Percentiles rank a stretch among this genome's conserved stretches.
These are phyloP conservation scores for Moesziomyces sp. DNA, from an alignment of 1,284 basidiomycete genomes.

Conservation along the genomic window DNA sequence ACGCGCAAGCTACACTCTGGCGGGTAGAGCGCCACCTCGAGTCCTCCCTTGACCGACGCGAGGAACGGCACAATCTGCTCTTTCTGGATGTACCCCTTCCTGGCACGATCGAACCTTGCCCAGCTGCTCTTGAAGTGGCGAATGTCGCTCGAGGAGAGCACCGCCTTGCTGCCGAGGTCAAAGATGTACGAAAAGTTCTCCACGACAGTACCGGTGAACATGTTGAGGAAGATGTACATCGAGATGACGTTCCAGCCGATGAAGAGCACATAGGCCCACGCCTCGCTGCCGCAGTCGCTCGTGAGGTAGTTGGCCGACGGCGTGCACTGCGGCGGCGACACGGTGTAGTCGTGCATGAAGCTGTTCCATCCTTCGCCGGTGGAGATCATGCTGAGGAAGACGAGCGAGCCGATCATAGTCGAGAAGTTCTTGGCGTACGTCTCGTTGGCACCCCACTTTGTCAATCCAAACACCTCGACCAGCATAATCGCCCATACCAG, in stretches of 20 bases:
- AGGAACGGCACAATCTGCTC: constrained; percentile 83
- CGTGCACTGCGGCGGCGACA: constrained; percentile 85
- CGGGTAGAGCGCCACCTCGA: constrained; percentile 61
- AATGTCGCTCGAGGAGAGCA: constrained; percentile 79
- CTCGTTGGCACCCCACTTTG: constrained; percentile 81
- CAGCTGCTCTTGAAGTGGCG: constrained; percentile 88
- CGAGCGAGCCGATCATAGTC: constrained; percentile 80
- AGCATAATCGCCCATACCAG: constrained; percentile 90
- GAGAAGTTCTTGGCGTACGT: constrained; percentile 83
- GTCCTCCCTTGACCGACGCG: constrained; percentile 47
- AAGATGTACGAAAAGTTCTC: constrained; percentile 97
- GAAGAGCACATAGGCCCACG: constrained; percentile 88
- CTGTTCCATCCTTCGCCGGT: constrained; percentile 70
- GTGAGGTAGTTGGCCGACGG: constrained; percentile 73
- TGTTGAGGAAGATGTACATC: constrained; percentile 86
- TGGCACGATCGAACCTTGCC: constrained; percentile 82
- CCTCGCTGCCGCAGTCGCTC: constrained; percentile 88
- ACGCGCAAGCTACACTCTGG: constrained; percentile 34
- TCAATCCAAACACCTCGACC: constrained; percentile 91
- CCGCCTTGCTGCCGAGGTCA: constrained; percentile 84
- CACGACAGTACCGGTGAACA: constrained; percentile 82
- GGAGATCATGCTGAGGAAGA: constrained; percentile 79
- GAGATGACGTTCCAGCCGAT: constrained; percentile 96
- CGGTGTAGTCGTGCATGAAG: constrained; percentile 68
- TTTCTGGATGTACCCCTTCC: constrained; percentile 82